These are phyloP conservation scores for Penicillium griseofulvum DNA, from an alignment of 2,329 filamentous ascomycete species.

Conservation along the genomic window DNA sequence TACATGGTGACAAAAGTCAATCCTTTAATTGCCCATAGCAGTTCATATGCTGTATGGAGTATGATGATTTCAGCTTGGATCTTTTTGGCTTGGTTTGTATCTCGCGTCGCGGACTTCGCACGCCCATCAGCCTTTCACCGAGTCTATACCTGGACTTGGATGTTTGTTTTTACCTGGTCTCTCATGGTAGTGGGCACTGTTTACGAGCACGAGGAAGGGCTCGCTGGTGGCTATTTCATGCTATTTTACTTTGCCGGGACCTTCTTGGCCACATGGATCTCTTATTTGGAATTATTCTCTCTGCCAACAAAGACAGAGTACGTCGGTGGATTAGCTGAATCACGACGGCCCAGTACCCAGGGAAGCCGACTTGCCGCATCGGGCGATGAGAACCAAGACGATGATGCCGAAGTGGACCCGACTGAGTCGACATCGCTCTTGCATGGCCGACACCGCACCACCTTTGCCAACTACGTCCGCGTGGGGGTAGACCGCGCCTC, in stretches of 20 bases:
- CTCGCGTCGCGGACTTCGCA: constrained; percentile 72
- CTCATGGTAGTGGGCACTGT: constrained; percentile 70
- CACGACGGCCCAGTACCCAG: constrained; percentile 35
- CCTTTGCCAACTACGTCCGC: constrained; percentile 55
- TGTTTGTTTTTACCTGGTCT: constrained; percentile 73
- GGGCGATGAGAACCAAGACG: constrained; percentile 37
- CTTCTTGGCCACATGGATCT: constrained; percentile 71
- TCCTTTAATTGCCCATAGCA: constrained; percentile 87
- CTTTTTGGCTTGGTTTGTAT: constrained; percentile 76
- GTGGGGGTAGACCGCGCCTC: constrained; percentile 30
- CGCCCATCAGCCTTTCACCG: constrained; percentile 84
- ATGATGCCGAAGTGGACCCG: constrained; percentile 39
- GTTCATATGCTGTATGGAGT: constrained; percentile 80
- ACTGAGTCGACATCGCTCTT: constrained; percentile 60
- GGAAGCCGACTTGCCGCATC: constrained; percentile 45
- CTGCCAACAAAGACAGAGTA: constrained; percentile 71
- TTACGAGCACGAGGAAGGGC: constrained; percentile 68
- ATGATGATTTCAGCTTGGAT: constrained; percentile 84
- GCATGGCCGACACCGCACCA: constrained; percentile 50
- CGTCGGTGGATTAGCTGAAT: constrained; percentile 54
- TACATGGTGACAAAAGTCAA: constrained; percentile 80
- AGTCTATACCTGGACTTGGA: constrained; percentile 77
- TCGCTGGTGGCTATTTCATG: constrained; percentile 75
- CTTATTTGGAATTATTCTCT: constrained; percentile 75
- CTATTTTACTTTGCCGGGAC: constrained; percentile 75